Percentiles rank a stretch among this genome's conserved stretches.
phyloP scores from a whole-genome alignment of 345 rosid species.

The Pistacia vera region DNA sequence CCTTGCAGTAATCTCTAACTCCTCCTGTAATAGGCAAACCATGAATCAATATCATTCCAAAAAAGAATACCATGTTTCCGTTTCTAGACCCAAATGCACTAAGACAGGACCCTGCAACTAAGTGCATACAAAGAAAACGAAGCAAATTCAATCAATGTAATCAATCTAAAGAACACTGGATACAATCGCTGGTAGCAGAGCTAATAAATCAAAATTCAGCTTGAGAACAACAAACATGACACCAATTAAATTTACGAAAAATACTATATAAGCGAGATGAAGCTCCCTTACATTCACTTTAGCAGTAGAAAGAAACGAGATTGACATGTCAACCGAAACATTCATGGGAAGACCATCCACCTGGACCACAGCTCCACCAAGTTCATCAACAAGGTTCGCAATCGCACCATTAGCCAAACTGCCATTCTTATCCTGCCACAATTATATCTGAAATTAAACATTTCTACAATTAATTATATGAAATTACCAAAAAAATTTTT shows the following conservation, averaged over 20 bases:
- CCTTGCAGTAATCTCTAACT: conserved; percentile 74
- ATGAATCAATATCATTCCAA: conserved; percentile 9
- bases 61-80: not conserved
- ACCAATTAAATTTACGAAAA: no score
- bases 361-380: conserved; percentile 67
- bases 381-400: conserved; percentile 88
- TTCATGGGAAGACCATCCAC: conserved; percentile 64
- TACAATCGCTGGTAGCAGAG: no score
- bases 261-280: not conserved
- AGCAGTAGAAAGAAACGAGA: conserved; percentile 69
- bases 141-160: not conserved
- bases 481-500: not conserved
- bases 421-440: conserved; percentile 69
- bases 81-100: not conserved
- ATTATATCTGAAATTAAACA: not conserved
- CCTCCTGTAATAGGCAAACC: conserved; percentile 57
- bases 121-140: not conserved
- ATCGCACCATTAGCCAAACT: conserved; percentile 78
- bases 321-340: conserved; percentile 91
- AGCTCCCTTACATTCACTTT: conserved; percentile 53
- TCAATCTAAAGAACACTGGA: not conserved
- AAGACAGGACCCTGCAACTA: not conserved
- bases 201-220: no score
- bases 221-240: no score
- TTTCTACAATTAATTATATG: not conserved